A percentile compares a stretch with the other conserved stretches of the same genome.
Evolutionary conservation across 306 rosid species (phyloP).

Genomic region (Datisca glomerata): DNA sequence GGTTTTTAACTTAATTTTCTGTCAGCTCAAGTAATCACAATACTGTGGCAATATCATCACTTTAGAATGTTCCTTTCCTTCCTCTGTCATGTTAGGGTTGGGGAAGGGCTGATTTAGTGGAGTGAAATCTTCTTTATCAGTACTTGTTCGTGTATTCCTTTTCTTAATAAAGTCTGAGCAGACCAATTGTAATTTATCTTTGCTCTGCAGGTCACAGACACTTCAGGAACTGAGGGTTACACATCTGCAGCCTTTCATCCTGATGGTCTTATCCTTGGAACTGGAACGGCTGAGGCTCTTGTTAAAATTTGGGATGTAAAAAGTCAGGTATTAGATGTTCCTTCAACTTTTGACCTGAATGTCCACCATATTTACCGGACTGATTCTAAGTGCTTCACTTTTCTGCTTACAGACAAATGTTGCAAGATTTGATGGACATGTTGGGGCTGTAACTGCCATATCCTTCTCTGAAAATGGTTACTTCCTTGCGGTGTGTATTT

Average conservation of each 20-base stretch:
- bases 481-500: slow-evolving; percentile 83
- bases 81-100: too few species aligned
- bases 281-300: slow-evolving; percentile 76
- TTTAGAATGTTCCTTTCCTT: too few species aligned
- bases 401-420: slow-evolving; percentile 56
- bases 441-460: slow-evolving; percentile 77
- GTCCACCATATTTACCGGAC: too few species aligned
- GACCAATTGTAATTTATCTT: slow-evolving; percentile 4
- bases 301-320: slow-evolving; percentile 99
- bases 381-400: not conserved
- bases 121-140: too few species aligned
- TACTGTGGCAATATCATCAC: too few species aligned
- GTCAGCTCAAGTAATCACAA: too few species aligned
- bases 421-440: slow-evolving; percentile 88
- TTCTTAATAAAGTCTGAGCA: too few species aligned
- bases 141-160: too few species aligned
- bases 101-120: too few species aligned
- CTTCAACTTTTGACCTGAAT: too few species aligned
- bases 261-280: slow-evolving; percentile 98
- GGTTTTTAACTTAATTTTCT: too few species aligned
- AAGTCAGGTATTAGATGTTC: slow-evolving; percentile 59
- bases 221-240: slow-evolving; percentile 65
- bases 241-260: slow-evolving; percentile 99
- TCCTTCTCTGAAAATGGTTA: slow-evolving; percentile 97
- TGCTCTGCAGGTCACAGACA: slow-evolving; percentile 55